A percentile compares a stretch with the other conserved stretches of the same genome.
These are phyloP conservation scores for Apostasia shenzhenica DNA, from an alignment of 106 monocot genomes.

Conservation along the genomic window DNA sequence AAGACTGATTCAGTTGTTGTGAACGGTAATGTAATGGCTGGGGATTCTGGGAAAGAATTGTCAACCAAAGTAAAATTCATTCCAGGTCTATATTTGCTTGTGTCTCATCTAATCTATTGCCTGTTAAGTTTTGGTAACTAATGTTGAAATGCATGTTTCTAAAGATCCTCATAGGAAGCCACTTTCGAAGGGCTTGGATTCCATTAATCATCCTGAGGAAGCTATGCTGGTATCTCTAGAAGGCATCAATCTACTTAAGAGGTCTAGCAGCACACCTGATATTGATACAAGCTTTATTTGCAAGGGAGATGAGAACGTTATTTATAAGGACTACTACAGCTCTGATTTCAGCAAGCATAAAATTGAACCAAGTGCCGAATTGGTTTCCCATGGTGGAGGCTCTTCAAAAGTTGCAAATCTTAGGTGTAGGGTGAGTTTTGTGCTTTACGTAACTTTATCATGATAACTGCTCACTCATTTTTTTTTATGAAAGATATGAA, in stretches of 20 bases:
- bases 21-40: slow-evolving; percentile 11
- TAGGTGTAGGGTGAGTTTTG: slow-evolving; percentile 63
- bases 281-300: slow-evolving; percentile 17
- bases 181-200: slow-evolving; percentile 9
- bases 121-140: slow-evolving; percentile 2
- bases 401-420: slow-evolving; percentile 63
- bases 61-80: slow-evolving; percentile 20
- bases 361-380: slow-evolving; percentile 23
- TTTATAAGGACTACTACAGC: slow-evolving; percentile 8
- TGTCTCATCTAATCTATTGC: neutral
- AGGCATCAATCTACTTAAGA: slow-evolving; percentile 30
- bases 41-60: slow-evolving; percentile 27
- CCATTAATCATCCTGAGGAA: slow-evolving; percentile 19
- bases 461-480: no score
- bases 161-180: slow-evolving; percentile 13
- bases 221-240: slow-evolving; percentile 10
- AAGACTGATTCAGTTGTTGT: slow-evolving; percentile 18
- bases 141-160: slow-evolving; percentile 14
- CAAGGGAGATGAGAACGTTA: slow-evolving; percentile 20
- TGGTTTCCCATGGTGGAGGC: slow-evolving; percentile 35
- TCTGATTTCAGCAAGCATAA: slow-evolving; percentile 19
- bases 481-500: no score
- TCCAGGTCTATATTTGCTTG: slow-evolving; percentile 15
- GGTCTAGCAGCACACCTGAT: slow-evolving; percentile 58
- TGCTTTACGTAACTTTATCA: neutral